Conservation (phyloP, 2,329 filamentous ascomycete species). For the Stachybotrys elegans region DNA sequence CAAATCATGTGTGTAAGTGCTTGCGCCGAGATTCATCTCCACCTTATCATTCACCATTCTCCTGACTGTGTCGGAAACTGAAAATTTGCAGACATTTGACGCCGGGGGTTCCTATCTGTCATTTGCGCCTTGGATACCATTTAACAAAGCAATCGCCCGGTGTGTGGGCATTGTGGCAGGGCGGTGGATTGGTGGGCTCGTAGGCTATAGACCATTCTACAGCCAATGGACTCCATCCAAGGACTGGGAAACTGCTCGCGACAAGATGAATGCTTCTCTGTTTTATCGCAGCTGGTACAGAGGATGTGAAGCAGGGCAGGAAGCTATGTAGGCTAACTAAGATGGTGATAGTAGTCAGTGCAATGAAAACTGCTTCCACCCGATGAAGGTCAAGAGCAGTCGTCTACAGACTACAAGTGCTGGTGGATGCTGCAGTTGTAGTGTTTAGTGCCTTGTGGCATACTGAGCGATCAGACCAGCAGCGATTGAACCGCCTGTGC, state of each 20-base stretch:
- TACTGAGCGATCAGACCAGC: no score
- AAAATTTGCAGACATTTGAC: not conserved
- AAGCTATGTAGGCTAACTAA: no score
- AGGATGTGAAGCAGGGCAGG: no score
- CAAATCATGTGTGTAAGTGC: slow-evolving; percentile 1
- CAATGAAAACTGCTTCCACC: no score
- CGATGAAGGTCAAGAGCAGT: no score
- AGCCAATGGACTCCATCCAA: not conserved
- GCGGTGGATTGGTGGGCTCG: not conserved
- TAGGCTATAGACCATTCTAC: slow-evolving; percentile 2
- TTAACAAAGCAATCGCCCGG: not conserved
- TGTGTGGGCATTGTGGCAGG: not conserved
- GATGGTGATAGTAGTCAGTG: no score
- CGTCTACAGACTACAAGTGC: no score
- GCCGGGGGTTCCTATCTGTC: slow-evolving; percentile 2
- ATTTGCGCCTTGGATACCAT: slow-evolving; percentile 1
- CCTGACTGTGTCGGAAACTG: not conserved
- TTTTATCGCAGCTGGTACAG: no score
- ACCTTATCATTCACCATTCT: not conserved
- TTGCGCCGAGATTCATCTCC: not conserved
- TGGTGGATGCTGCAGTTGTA: no score
- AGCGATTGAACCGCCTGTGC: not conserved
- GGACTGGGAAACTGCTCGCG: not conserved
- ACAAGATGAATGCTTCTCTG: slow-evolving; percentile 1
- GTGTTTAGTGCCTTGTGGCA: no score